Percentiles rank a stretch among this genome's conserved stretches.
Evolutionary conservation across 1,284 basidiomycete species (phyloP).

Genomic region (Cryptococcus depauperatus): DNA sequence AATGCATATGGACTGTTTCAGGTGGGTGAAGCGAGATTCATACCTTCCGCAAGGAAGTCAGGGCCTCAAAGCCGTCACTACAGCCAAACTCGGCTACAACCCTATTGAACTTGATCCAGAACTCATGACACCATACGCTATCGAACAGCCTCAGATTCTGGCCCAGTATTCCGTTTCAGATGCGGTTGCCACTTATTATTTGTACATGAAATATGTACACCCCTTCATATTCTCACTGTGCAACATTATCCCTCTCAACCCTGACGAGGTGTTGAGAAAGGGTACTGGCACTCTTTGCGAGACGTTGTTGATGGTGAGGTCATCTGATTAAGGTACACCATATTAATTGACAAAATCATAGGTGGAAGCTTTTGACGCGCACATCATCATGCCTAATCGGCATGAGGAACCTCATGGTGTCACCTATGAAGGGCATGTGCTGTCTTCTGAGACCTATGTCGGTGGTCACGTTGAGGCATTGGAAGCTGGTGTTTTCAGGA

Average conservation of each 20-base stretch:
- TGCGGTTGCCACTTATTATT: constrained; percentile 97
- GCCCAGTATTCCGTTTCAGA: constrained; percentile 99
- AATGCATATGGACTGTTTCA: constrained; percentile 98
- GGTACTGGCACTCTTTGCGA: constrained; percentile 96
- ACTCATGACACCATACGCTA: constrained; percentile 98
- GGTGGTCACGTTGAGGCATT: constrained; percentile 98
- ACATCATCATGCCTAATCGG: constrained; percentile 96
- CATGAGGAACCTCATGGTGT: constrained; percentile 89
- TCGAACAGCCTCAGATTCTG: constrained; percentile 89
- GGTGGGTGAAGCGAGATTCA: constrained; percentile 99
- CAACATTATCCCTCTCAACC: constrained; percentile 96
- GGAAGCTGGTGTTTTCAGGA: constrained; percentile 96
- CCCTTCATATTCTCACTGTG: constrained; percentile 99
- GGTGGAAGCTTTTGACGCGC: constrained; percentile 89
- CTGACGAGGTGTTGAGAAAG: constrained; percentile 94
- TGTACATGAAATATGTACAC: constrained; percentile 99
- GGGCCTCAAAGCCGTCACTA: constrained; percentile 96
- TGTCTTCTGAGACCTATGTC: constrained; percentile 96
- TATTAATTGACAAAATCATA: constrained; percentile 39
- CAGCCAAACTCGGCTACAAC: constrained; percentile 91
- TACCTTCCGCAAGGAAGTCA: constrained; percentile 98
- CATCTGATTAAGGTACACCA: too few species aligned
- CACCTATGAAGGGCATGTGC: constrained; percentile 90
- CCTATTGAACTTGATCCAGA: constrained; percentile 98
- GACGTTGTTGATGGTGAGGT: constrained; percentile 87